Evolutionary conservation across 2,329 filamentous ascomycete genomes (phyloP), one percentile per base, ranked within the genome.

Genomic region (Fusarium sublunatum): DNA sequence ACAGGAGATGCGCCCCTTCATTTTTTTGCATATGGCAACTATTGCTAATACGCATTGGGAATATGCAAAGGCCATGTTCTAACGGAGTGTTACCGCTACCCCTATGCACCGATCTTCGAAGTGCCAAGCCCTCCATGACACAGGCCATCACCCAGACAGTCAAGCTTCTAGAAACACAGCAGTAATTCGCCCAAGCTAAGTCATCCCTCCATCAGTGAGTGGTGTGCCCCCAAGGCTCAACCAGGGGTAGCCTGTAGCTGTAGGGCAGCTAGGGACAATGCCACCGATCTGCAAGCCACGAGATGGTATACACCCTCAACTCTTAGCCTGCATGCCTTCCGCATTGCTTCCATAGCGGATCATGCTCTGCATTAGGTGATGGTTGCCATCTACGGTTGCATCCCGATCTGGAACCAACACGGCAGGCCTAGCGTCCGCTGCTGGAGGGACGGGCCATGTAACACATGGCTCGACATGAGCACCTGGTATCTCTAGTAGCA

Each of bases 331-430:
- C 11, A 54, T 34, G 7, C 36, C 44, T 7, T 11, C 31, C 4
- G 51, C 47, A 22, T 51, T 40, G 8, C 25, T 29, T 39, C 31
- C 49, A 4, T 49, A 45, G 5, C 41, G 35, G 29, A 59, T n/a
- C 5, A 41, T 10, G 24, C 34, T 48, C 5, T 45, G 45, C 15
- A 57, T 34, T 3, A 57, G 32, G 22, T 59, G 52, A 42, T 51
- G 43, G 9, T 32, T 15, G 3, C 48, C 57, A 7, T 60, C 31
- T 19, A 60, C 43, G 7, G 32, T 32, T n/a, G 53, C 52, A 13
- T 50, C 46, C 53, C 49, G 52, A 24, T 57, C 57, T 8, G 53
- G 32, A 49, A 48, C 53, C 57, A 45, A 26, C 53, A 53, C 7
- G 43, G 43, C 8, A 61, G 6, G 5, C 31, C 43, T 4, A 25